Evolutionary conservation across 2,329 filamentous ascomycete species (phyloP), one percentile per base, ranked within the genome.

Genomic region (Chrysosporium keratinophilum): DNA sequence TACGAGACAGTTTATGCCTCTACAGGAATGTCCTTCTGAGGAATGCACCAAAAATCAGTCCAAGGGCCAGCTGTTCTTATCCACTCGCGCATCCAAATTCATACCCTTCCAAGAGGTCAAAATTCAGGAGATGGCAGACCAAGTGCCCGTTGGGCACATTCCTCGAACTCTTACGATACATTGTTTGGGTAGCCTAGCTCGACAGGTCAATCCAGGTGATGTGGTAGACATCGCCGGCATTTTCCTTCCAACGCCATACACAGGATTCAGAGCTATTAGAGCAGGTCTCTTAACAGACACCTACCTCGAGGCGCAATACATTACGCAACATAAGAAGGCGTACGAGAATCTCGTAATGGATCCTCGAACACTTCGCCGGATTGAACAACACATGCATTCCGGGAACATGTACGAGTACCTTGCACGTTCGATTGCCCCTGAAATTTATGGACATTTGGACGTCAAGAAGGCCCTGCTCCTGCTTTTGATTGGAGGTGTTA

Each of bases 81-180:
- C 91, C 0, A 94, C 90, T n/a, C 81, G 93, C 63, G 93, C 91
- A 0, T 96, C 90, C 50, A 98, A 97, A 65, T 98, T 97, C 66
- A 74, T 95, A 64, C 89, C 93, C 2, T 98, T 98, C 75, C 93
- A 98, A 70, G 93, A 98, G 71, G 83, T 97, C 71, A 97, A 97
- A 74, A 89, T 98, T 54, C 93, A 98, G 71, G 93, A 98, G 68
- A 88, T 97, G 82, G 89, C 93, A n/a, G 93, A 98, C 68, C 93
- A 98, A 69, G 93, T 98, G 0, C 93, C 93, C 6, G 94, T 98
- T 59, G 93, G 93, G 49, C 93, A 98, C 67, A 98, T 98, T 63
- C 93, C 93, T 33, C 82, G 93, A 56, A 88, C 88, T 54, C 74
- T 98, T 58, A 97, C 91, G 0, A 76, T 98, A 19, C 81, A 95